A percentile compares a stretch with the other conserved stretches of the same genome.
phyloP scores from a whole-genome alignment of 805 yeast species.

The Metahyphopichia silvanorum region DNA sequence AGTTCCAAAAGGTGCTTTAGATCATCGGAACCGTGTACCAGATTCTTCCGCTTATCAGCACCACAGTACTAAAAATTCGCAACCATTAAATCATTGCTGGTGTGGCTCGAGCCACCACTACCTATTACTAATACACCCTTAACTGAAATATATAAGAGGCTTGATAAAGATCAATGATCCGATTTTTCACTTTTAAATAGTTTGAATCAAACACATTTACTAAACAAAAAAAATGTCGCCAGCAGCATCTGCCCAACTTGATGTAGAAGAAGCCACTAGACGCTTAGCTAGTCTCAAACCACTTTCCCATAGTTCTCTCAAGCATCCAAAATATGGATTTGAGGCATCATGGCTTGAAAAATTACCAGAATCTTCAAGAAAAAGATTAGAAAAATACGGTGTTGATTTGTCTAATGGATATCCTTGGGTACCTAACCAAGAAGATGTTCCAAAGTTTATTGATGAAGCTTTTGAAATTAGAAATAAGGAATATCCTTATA shows the following conservation, averaged over 20 bases:
- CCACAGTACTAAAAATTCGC: too few species aligned
- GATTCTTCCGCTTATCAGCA: too few species aligned
- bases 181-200: too few species aligned
- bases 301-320: constrained; percentile 6
- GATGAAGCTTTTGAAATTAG: constrained; percentile 26
- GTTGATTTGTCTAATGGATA: constrained; percentile 26
- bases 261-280: constrained; percentile 11
- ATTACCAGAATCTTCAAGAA: constrained; percentile 18
- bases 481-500: constrained; percentile 17
- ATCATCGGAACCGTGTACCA: too few species aligned
- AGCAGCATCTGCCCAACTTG: constrained; percentile 5
- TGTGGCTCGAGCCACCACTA: too few species aligned
- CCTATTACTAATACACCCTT: too few species aligned
- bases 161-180: too few species aligned
- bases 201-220: too few species aligned
- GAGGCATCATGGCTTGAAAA: constrained; percentile 12
- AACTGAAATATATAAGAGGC: too few species aligned
- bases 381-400: constrained; percentile 19
- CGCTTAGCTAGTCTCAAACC: constrained; percentile 13
- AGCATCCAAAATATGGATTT: constrained; percentile 4
- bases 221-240: too few species aligned
- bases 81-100: too few species aligned
- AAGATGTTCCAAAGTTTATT: constrained; percentile 23
- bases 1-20: too few species aligned
- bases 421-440: constrained; percentile 18